A percentile compares a stretch with the other conserved stretches of the same genome.
Evolutionary conservation across 139 green algal species (phyloP).

Genomic region (Tetraselmis chui): DNA sequence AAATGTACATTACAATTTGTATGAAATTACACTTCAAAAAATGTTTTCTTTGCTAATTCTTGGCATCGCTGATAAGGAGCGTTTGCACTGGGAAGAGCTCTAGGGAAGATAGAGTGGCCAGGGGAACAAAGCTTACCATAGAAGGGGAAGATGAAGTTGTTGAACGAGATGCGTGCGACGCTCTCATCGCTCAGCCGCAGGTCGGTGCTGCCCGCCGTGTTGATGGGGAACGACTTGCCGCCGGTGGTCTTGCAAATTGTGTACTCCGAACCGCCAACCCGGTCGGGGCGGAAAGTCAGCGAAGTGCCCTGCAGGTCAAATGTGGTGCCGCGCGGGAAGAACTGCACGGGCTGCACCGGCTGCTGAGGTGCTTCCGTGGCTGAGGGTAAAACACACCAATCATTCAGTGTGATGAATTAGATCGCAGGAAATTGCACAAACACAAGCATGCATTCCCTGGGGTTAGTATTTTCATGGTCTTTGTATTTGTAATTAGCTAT

Average conservation of each 20-base stretch:
- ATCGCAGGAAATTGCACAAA: no score
- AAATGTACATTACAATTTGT: no score
- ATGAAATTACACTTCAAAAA: no score
- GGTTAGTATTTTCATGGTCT: no score
- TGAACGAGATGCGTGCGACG: neutral
- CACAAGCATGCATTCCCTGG: no score
- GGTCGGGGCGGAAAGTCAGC: neutral
- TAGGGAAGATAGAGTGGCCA: no score
- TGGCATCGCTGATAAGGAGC: no score
- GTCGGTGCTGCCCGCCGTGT: neutral
- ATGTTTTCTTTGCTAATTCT: no score
- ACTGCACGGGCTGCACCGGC: neutral
- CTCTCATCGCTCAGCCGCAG: neutral
- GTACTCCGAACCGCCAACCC: neutral
- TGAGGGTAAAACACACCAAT: neutral
- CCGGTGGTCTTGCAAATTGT: neutral
- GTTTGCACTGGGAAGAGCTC: no score
- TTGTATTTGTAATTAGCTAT: no score
- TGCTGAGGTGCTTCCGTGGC: neutral
- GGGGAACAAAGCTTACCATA: neutral
- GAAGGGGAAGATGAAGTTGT: neutral
- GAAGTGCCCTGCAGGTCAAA: neutral
- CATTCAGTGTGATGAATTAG: no score
- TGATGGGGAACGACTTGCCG: neutral
- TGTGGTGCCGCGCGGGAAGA: neutral